Conservation (phyloP, 2,329 filamentous ascomycete species). For the Neofusicoccum sp. region DNA sequence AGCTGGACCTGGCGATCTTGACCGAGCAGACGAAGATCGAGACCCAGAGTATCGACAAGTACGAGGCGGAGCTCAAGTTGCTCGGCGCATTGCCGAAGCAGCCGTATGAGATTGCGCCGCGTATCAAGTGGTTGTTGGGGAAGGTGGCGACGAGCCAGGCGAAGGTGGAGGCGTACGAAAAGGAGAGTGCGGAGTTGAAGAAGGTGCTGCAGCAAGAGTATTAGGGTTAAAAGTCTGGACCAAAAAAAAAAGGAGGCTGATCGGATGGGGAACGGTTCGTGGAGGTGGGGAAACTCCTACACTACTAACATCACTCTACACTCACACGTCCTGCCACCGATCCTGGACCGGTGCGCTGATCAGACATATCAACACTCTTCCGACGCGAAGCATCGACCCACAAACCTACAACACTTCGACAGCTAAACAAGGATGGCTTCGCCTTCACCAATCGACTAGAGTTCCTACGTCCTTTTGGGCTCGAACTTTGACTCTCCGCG, state of each 20-base stretch:
- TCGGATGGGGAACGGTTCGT: not conserved
- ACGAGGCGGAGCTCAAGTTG: conserved; percentile 71
- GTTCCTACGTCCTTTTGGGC: no score
- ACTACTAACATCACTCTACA: not conserved
- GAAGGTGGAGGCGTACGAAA: conserved; percentile 72
- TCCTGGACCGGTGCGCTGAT: no score
- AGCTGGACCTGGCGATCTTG: conserved; percentile 66
- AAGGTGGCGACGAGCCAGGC: conserved; percentile 73
- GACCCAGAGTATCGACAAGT: conserved; percentile 71
- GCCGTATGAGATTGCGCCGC: conserved; percentile 63
- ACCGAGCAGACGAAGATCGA: conserved; percentile 69
- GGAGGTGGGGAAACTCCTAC: no score
- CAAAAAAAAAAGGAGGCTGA: not conserved
- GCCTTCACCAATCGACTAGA: no score
- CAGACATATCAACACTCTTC: no score
- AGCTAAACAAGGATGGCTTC: no score
- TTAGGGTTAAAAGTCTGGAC: conserved; percentile 25
- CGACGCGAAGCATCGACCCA: no score
- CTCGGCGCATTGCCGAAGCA: conserved; percentile 68
- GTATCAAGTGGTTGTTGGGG: conserved; percentile 68
- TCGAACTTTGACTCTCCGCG: no score
- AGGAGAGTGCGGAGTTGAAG: conserved; percentile 69
- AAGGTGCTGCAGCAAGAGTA: conserved; percentile 62
- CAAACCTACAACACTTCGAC: no score
- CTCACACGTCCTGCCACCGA: no score